Percentiles rank a stretch among this genome's conserved stretches.
These are phyloP conservation scores for Corymbia maculata DNA, from an alignment of 345 rosid genomes.

Conservation along the genomic window DNA sequence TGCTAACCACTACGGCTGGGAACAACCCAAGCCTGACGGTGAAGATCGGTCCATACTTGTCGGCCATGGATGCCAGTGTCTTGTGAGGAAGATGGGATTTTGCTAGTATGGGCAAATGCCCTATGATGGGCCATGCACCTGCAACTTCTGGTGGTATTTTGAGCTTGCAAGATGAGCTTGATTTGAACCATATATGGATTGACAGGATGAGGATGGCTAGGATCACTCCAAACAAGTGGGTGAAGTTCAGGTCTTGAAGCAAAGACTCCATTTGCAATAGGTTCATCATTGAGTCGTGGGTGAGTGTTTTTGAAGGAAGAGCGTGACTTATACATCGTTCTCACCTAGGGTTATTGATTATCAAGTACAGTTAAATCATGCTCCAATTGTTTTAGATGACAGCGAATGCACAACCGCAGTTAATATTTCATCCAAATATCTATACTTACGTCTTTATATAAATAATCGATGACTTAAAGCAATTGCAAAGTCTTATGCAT, in stretches of 20 bases:
- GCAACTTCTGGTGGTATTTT: neutral
- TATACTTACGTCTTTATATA: neutral
- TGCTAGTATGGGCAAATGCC: slow-evolving; percentile 19
- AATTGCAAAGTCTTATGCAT: neutral
- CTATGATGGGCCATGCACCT: slow-evolving; percentile 26
- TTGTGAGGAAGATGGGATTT: slow-evolving; percentile 12
- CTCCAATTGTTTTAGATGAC: neutral
- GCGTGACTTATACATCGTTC: neutral
- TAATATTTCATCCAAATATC: neutral
- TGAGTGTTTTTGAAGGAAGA: neutral
- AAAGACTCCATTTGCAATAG: neutral
- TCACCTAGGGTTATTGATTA: neutral
- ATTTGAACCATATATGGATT: neutral
- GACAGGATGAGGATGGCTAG: neutral
- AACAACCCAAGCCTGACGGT: slow-evolving; percentile 16
- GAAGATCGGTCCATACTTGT: slow-evolving; percentile 29
- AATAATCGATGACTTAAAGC: neutral
- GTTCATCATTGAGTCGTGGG: neutral
- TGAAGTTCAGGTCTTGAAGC: neutral
- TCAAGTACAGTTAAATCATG: neutral
- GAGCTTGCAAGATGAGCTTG: slow-evolving; percentile 2
- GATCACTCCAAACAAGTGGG: neutral
- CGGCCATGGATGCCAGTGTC: slow-evolving; percentile 16
- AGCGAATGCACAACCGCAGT: neutral
- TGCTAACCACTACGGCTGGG: slow-evolving; percentile 18